These are phyloP conservation scores for Gossypium mustelinum DNA, from an alignment of 345 rosid genomes.

Conservation along the genomic window DNA sequence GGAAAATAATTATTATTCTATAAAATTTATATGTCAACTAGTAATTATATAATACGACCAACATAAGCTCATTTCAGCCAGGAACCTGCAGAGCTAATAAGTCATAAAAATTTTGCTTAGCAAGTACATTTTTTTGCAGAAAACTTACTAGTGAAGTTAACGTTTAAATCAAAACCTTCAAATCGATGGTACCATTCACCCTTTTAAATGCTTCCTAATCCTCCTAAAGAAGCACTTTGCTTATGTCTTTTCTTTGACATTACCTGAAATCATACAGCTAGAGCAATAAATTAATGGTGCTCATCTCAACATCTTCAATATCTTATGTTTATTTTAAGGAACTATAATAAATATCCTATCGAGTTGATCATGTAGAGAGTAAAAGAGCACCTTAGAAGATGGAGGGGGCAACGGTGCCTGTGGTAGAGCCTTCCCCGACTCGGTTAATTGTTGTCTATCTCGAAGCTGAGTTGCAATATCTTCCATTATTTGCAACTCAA, in stretches of 20 bases:
- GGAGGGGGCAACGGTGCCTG: slow-evolving; percentile 51
- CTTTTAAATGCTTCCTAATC: slow-evolving; percentile 24
- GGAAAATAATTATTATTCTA: background rate
- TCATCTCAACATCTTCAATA: too few relatives aligned
- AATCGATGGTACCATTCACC: background rate
- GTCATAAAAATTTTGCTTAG: background rate
- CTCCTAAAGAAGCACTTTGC: slow-evolving; percentile 44
- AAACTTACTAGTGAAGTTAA: background rate
- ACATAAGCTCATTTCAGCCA: background rate
- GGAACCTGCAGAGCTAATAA: background rate
- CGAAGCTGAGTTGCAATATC: slow-evolving; percentile 42
- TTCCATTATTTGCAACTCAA: slow-evolving; percentile 36
- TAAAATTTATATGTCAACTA: background rate
- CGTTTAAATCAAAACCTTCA: background rate
- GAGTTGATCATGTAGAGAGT: background rate
- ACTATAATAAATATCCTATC: too few relatives aligned
- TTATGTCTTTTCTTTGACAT: slow-evolving; percentile 39
- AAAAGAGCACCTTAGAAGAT: slow-evolving; percentile 45
- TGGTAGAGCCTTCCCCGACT: slow-evolving; percentile 32
- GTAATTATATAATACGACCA: background rate
- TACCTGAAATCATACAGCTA: slow-evolving; percentile 35
- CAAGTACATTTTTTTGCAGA: background rate
- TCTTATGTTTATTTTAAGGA: too few relatives aligned
- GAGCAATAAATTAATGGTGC: background rate
- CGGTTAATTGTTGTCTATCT: slow-evolving; percentile 32